These are phyloP conservation scores for Symbiotaphrina buchneri DNA, from an alignment of 495 filamentous ascomycete species.

Conservation along the genomic window DNA sequence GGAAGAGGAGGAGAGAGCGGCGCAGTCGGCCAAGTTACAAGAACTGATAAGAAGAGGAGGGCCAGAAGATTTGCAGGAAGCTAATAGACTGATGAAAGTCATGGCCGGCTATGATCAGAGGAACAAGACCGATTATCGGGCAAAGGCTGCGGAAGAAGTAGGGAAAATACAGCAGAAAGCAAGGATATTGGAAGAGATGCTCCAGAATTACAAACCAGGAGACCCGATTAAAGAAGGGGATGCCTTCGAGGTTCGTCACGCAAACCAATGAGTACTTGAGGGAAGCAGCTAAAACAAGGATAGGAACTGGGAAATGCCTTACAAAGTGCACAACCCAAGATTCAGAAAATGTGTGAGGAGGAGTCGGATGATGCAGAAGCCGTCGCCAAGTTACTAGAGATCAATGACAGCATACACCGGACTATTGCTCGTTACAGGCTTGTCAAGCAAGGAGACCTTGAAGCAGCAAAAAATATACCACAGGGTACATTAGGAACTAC, in stretches of 20 bases:
- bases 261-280: slow-evolving; percentile 1
- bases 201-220: slow-evolving; percentile 61
- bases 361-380: slow-evolving; percentile 93
- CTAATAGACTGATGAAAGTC: slow-evolving; percentile 92
- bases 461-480: slow-evolving; percentile 66
- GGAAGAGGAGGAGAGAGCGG: slow-evolving; percentile 89
- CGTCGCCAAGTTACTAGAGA: slow-evolving; percentile 83
- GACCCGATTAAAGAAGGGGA: slow-evolving; percentile 75
- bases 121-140: slow-evolving; percentile 90
- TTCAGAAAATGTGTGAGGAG: slow-evolving; percentile 97
- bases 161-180: slow-evolving; percentile 86
- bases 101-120: slow-evolving; percentile 94
- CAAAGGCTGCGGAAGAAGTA: slow-evolving; percentile 92
- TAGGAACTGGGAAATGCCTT: slow-evolving; percentile 78
- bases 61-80: slow-evolving; percentile 84
- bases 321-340: slow-evolving; percentile 90
- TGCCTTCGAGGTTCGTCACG: slow-evolving; percentile 49
- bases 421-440: slow-evolving; percentile 89
- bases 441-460: slow-evolving; percentile 79
- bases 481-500: slow-evolving; percentile 58
- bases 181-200: slow-evolving; percentile 73
- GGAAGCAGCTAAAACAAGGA: too few relatives aligned
- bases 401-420: slow-evolving; percentile 95
- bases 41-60: slow-evolving; percentile 84
- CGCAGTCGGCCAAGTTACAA: slow-evolving; percentile 90